phyloP scores from a whole-genome alignment of 768 basidiomycete species.

The Flagelloscypha sp. region DNA sequence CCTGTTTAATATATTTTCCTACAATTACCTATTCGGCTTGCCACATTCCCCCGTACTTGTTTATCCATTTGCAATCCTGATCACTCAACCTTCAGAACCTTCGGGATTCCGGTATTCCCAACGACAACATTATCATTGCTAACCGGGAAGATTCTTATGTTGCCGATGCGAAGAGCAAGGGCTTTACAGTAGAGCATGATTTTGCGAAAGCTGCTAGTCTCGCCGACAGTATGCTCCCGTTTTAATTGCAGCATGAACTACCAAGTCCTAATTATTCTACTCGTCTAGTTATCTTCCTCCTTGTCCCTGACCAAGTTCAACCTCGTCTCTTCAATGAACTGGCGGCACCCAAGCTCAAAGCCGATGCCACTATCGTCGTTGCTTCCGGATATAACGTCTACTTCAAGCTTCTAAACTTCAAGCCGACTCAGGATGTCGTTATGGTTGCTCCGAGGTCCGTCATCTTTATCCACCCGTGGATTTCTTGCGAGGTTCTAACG shows the following conservation, averaged over 20 bases:
- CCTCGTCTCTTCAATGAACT: slow-evolving; percentile 52
- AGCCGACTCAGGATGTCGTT: slow-evolving; percentile 45
- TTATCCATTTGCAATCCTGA: no score
- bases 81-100: no score
- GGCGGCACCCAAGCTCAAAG: slow-evolving; percentile 43
- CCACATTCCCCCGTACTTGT: no score
- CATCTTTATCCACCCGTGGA: neutral
- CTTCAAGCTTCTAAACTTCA: slow-evolving; percentile 49
- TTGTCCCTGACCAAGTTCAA: slow-evolving; percentile 60
- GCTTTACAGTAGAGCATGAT: slow-evolving; percentile 49
- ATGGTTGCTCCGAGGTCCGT: slow-evolving; percentile 58
- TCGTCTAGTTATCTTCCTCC: slow-evolving; percentile 44
- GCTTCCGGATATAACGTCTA: slow-evolving; percentile 64
- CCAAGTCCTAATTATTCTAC: neutral
- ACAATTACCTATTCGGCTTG: no score
- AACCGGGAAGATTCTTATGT: slow-evolving; percentile 53
- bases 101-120: slow-evolving; percentile 53
- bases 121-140: slow-evolving; percentile 52
- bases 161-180: slow-evolving; percentile 45
- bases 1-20: no score
- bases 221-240: slow-evolving; percentile 40
- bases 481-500: neutral
- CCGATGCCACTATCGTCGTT: slow-evolving; percentile 40
- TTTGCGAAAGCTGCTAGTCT: slow-evolving; percentile 46
- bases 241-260: neutral